Base-by-base conservation (phyloP, 2,329 filamentous ascomycete species). In the Cladobotryum protrusum region DNA sequence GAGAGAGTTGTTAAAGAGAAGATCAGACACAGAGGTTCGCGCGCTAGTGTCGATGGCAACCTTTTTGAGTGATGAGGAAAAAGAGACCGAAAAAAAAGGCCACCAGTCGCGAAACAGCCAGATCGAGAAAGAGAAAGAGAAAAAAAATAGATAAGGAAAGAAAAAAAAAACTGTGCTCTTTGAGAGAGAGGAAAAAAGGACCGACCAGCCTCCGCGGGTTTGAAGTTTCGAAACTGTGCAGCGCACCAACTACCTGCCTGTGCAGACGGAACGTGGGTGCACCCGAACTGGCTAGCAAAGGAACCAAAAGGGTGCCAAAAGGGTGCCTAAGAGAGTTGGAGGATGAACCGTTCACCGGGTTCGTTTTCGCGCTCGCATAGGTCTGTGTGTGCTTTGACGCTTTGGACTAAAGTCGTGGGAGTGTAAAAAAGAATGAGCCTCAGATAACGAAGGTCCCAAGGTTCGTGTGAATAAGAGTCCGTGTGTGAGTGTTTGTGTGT, bases 171-270 rank as follows among this genome's bases (percentile, higher is more conserved):
- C 4, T 19, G 37, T 17, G 19, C 7, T 17, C 37, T 41, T 41
- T 41, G 37, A 13, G 35, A 13, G 8, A 41, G 12, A 40, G 35
- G 8, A 41, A 19, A 40, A 42, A 40, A 48, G 41, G 45, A 14
- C 41, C 41, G 41, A 48, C 46, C 49, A 43, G 45, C 36, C 36
- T 40, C 43, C 40, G 48, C 43, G 43, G 48, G 36, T 34, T 52
- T 45, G 35, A 24, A n/a, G 18, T 24, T 24, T 43, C 32, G 41
- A 43, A 43, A 32, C 41, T 32, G 41, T 32, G 41, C 19, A 43
- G 41, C 41, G 13, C 18, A 24, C 19, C 37, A 41, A 29, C 37
- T 19, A 41, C 17, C 17, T 17, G 37, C 37, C 37, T 41, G 37
- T 41, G 37, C 37, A 41, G 37, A 41, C 37, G 37, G 37, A 19